Evolutionary conservation across 805 yeast species (phyloP).

Genomic region (Candida lessepsii): DNA sequence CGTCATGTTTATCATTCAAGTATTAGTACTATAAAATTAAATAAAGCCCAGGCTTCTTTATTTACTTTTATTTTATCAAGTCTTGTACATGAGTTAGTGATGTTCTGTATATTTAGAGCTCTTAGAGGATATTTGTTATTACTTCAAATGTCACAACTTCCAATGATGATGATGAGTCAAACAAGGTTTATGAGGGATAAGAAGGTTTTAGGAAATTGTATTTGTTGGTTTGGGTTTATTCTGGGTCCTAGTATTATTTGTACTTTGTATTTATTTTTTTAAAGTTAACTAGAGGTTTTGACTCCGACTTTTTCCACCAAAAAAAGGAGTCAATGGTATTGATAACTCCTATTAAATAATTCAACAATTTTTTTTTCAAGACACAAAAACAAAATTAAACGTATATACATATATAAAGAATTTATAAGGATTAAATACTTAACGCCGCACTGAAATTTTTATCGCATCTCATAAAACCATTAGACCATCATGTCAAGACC

Average conservation of each 20-base stretch:
- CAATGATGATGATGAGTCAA: constrained; percentile 65
- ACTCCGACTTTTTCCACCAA: too few species aligned
- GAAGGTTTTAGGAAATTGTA: constrained; percentile 67
- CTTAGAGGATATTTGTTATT: constrained; percentile 76
- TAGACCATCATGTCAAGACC: constrained; percentile 78
- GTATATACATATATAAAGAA: too few species aligned
- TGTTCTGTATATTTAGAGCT: constrained; percentile 82
- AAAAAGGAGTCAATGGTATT: too few species aligned
- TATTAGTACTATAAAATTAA: constrained; percentile 68
- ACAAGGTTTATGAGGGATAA: constrained; percentile 54
- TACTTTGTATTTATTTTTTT: constrained; percentile 77
- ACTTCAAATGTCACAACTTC: constrained; percentile 86
- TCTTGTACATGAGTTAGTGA: constrained; percentile 83
- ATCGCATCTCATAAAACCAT: not conserved
- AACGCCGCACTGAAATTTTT: not conserved
- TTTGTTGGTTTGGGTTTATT: constrained; percentile 91
- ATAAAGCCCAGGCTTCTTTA: constrained; percentile 67
- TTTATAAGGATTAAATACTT: too few species aligned
- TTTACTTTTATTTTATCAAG: constrained; percentile 79
- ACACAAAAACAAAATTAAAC: too few species aligned
- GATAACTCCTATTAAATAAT: too few species aligned
- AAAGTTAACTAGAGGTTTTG: constrained; percentile 12
- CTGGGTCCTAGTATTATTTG: constrained; percentile 89
- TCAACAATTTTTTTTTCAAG: too few species aligned
- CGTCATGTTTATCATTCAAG: constrained; percentile 94